Evolutionary conservation across 108 stramenopile species (phyloP), one percentile per base, ranked within the genome.

Genomic region (Nitzschia sp.): DNA sequence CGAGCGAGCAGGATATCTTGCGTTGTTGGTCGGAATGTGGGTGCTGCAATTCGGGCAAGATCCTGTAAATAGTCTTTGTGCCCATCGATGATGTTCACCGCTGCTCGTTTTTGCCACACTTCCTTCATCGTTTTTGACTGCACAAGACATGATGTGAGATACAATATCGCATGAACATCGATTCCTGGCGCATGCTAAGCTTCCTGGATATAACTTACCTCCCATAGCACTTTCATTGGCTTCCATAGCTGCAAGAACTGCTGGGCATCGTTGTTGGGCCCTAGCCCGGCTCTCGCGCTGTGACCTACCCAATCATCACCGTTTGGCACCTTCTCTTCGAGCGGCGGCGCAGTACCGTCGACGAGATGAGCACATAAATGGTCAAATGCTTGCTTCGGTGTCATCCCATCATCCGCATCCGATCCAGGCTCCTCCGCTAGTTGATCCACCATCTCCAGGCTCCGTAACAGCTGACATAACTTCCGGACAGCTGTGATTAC

Each of bases 1-100:
- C 98, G 95, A 19, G 97, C 91, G 64, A 96, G 87, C 33, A 99
- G 80, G 45, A 97, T 87, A 63, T 99, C 98, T 74, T 97, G 92
- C 28, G 86, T 87, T 26, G 93, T 91, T 2, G 98, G 97, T 32
- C 78, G 81, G 67, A 88, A 98, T 26, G 77, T 71, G 1, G 85
- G 79, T 47, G 83, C 74, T 27, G 92, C 93, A 35, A 95, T 89
- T 33, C 93, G 84, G 11, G 80, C 27, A 26, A 94, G 58, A 58
- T 94, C 86, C 38, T 93, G 77, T 19, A 97, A 75, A 59, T 92
- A 97, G 47, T 91, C 87, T 70, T 87, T 91, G 80, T 92, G 91
- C 19, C 90, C 80, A 62, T 97, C 96, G 66, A 93, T 91, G 34
- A 93, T 72, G 62, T 92, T 91, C 52, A 88, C 85, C 19, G 68